Evolutionary conservation across 139 green algal species (phyloP).

Genomic region (Picochlorum sp.): DNA sequence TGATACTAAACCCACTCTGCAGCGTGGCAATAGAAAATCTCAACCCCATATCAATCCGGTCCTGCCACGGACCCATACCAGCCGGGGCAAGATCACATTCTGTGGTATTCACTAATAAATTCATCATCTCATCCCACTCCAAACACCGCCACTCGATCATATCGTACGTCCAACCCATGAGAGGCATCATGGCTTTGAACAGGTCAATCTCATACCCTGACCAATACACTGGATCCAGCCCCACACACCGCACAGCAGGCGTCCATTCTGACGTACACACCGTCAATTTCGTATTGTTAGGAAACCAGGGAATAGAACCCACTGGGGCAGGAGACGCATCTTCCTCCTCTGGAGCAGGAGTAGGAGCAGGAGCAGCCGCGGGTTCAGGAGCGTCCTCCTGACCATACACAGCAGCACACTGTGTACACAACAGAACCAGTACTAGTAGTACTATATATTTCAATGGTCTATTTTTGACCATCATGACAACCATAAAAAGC

Average conservation of each 20-base stretch:
- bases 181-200: conserved; percentile 7
- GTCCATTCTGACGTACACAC: conserved; percentile 14
- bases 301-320: conserved; percentile 8
- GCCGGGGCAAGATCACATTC: neutral
- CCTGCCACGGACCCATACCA: neutral
- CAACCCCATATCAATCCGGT: neutral
- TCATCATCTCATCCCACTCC: conserved; percentile 14
- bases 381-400: too few relatives aligned
- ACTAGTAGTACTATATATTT: too few relatives aligned
- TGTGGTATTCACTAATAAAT: neutral
- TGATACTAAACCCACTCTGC: neutral
- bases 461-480: too few relatives aligned
- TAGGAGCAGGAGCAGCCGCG: too few relatives aligned
- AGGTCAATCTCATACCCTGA: conserved; percentile 13
- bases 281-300: conserved; percentile 1
- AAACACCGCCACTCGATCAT: conserved; percentile 8
- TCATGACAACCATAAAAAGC: too few relatives aligned
- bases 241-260: neutral
- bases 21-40: neutral
- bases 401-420: too few relatives aligned
- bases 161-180: conserved; percentile 5
- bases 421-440: too few relatives aligned
- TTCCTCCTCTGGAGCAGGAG: too few relatives aligned
- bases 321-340: neutral
- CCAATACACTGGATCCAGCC: neutral